A percentile compares a stretch with the other conserved stretches of the same genome.
Conservation (phyloP, 352 stramenopile species). For the Pythium inflatum region DNA sequence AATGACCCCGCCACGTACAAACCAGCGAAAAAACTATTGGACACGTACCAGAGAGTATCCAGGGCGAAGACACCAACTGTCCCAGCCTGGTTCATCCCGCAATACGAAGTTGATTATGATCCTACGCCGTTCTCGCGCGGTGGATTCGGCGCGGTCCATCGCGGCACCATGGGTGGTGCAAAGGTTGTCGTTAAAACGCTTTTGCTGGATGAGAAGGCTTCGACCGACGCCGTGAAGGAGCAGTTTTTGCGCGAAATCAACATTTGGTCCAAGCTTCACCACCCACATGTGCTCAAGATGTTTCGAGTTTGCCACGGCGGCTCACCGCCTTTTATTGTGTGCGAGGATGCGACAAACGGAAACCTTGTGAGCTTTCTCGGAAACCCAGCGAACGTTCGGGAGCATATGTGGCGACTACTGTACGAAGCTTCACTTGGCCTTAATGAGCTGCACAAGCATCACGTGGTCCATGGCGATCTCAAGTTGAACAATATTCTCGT, state of each 20-base stretch:
- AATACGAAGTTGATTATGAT: neutral
- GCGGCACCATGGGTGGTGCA: neutral
- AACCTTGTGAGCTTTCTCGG: constrained; percentile 4
- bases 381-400: neutral
- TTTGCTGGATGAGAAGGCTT: too few species aligned
- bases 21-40: too few species aligned
- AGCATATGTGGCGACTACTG: constrained; percentile 30
- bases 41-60: neutral
- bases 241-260: constrained; percentile 19
- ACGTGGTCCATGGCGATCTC: constrained; percentile 75
- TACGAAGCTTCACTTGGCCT: constrained; percentile 47
- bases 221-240: too few species aligned
- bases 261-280: constrained; percentile 20
- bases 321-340: constrained; percentile 24
- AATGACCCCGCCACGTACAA: too few species aligned
- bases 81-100: neutral
- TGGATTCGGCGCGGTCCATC: neutral
- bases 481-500: constrained; percentile 51
- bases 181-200: too few species aligned
- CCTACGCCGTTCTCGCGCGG: neutral
- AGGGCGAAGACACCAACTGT: neutral
- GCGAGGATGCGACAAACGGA: neutral
- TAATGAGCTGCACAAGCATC: constrained; percentile 47
- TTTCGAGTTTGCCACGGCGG: constrained; percentile 29
- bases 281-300: constrained; percentile 28